Evolutionary conservation across 257 asterid genomes (phyloP).

Genomic region (Petunia secreta): DNA sequence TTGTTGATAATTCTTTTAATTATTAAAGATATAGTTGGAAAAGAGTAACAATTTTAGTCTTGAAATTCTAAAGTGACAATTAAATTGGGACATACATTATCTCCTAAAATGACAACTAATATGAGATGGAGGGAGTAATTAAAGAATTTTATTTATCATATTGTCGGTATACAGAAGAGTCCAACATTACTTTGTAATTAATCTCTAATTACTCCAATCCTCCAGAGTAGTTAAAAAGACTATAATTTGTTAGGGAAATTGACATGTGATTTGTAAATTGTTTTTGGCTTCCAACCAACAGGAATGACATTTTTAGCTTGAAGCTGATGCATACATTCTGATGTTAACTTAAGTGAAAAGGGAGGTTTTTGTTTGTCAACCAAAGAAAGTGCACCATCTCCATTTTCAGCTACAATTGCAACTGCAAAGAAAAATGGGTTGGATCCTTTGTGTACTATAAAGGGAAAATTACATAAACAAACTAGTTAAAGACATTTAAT

Average conservation of each 20-base stretch:
- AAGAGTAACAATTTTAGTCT: no score
- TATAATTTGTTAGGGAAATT: neutral
- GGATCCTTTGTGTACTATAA: conserved; percentile 23
- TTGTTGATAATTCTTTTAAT: no score
- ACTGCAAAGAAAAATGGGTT: conserved; percentile 29
- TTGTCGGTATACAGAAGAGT: neutral
- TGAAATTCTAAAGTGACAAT: no score
- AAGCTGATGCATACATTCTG: neutral
- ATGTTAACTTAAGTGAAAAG: conserved; percentile 22
- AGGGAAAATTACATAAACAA: no score
- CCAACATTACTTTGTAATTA: neutral
- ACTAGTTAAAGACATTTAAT: no score
- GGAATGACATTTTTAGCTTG: conserved; percentile 30
- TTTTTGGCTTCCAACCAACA: conserved; percentile 25
- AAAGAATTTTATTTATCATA: neutral
- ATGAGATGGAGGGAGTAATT: no score
- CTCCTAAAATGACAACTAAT: no score
- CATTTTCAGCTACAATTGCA: conserved; percentile 25
- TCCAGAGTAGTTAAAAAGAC: no score
- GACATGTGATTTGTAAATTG: neutral
- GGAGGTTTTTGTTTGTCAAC: conserved; percentile 23
- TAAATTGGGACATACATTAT: no score
- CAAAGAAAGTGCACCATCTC: conserved; percentile 30
- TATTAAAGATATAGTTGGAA: no score
- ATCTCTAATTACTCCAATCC: no score